A percentile compares a stretch with the other conserved stretches of the same genome.
These are phyloP conservation scores for Pyropia haitanensis DNA, from an alignment of 23 red algal genomes.

Conservation along the genomic window DNA sequence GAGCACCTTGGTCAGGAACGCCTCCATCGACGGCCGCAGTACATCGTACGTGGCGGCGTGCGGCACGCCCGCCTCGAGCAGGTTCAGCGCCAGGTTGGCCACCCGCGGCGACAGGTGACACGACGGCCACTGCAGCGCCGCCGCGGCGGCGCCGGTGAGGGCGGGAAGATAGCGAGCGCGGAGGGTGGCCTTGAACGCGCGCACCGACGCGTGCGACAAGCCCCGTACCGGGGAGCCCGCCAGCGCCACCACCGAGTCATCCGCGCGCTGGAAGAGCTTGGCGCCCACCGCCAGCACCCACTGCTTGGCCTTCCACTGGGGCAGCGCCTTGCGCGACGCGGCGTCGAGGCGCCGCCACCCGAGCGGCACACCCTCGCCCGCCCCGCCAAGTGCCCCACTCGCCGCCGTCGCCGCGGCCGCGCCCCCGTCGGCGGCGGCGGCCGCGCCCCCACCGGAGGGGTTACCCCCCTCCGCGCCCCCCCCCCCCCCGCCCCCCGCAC, in stretches of 20 bases:
- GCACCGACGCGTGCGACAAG: not conserved
- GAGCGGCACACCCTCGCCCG: too few relatives aligned
- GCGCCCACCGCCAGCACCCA: slow-evolving; percentile 5
- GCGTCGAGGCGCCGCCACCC: too few relatives aligned
- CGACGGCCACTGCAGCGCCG: not conserved
- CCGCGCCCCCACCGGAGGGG: too few relatives aligned
- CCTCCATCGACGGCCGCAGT: slow-evolving; percentile 35
- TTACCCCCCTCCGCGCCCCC: too few relatives aligned
- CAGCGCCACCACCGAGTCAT: slow-evolving; percentile 2
- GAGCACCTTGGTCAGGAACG: slow-evolving; percentile 34
- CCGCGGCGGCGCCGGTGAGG: not conserved
- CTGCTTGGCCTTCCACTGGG: slow-evolving; percentile 27
- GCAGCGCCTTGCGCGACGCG: not conserved
- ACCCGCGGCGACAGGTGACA: slow-evolving; percentile 31
- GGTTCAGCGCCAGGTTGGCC: slow-evolving; percentile 63
- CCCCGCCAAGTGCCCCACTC: too few relatives aligned
- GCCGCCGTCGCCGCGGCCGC: too few relatives aligned
- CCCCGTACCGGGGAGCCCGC: not conserved
- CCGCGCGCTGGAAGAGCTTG: slow-evolving; percentile 11
- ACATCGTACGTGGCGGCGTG: slow-evolving; percentile 41
- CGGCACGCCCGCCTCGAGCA: slow-evolving; percentile 49
- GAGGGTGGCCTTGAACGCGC: slow-evolving; percentile 1
- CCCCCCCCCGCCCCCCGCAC: too few relatives aligned
- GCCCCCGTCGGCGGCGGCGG: too few relatives aligned
- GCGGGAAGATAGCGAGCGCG: not conserved